Evolutionary conservation across 768 basidiomycete species (phyloP).

Genomic region (Russula abietina): DNA sequence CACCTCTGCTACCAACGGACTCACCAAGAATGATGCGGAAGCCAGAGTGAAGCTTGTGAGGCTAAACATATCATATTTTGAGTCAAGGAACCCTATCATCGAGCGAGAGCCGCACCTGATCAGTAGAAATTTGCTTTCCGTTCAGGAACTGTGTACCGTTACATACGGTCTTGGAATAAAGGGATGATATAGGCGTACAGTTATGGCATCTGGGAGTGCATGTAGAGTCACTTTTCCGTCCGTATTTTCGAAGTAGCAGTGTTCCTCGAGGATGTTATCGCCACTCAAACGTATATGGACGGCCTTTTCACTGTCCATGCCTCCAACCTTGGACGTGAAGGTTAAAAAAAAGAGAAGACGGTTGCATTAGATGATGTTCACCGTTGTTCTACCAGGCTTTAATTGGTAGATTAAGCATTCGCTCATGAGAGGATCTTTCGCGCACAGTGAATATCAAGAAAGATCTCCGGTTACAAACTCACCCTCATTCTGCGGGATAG

Average conservation of each 20-base stretch:
- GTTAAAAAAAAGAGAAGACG: conserved; percentile 14
- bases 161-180: conserved; percentile 10
- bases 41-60: conserved; percentile 85
- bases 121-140: conserved; percentile 76
- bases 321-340: conserved; percentile 58
- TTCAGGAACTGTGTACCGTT: conserved; percentile 69
- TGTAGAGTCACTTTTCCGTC: conserved; percentile 82
- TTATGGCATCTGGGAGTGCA: conserved; percentile 73
- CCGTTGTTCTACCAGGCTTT: conserved; percentile 76
- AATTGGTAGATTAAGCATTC: conserved; percentile 93
- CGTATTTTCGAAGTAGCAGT: conserved; percentile 84
- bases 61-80: conserved; percentile 33
- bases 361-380: conserved; percentile 31
- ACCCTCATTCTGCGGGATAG: conserved; percentile 23
- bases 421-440: conserved; percentile 87
- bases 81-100: not conserved
- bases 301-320: conserved; percentile 71
- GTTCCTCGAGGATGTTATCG: conserved; percentile 84
- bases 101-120: conserved; percentile 48
- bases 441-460: not conserved
- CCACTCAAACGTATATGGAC: conserved; percentile 92
- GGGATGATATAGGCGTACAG: conserved; percentile 43
- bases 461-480: not conserved
- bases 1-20: conserved; percentile 25
- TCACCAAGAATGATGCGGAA: conserved; percentile 93